Percentiles rank a stretch among this genome's conserved stretches.
Evolutionary conservation across 2,329 filamentous ascomycete genomes (phyloP).

Genomic region (Parastagonospora nodorum): DNA sequence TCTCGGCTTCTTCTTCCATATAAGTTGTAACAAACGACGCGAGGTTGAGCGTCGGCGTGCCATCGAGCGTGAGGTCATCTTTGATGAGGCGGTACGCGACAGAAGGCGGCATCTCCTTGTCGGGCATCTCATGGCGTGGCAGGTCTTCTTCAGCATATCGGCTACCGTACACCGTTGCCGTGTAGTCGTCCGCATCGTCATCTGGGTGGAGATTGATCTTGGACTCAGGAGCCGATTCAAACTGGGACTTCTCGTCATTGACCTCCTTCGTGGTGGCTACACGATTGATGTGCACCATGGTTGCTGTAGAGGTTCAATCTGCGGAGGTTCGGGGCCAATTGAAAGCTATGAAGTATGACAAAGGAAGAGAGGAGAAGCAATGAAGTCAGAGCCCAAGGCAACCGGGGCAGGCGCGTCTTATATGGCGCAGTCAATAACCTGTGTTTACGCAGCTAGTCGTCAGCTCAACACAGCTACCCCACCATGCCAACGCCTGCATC

Average conservation of each 20-base stretch:
- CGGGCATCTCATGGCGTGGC: constrained; percentile 81
- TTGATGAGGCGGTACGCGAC: constrained; percentile 94
- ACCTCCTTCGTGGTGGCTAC: constrained; percentile 51
- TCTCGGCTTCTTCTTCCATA: constrained; percentile 96
- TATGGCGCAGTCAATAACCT: background rate
- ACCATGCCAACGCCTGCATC: constrained; percentile 10
- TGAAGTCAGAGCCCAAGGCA: constrained; percentile 1
- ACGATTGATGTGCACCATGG: constrained; percentile 57
- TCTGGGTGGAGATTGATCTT: constrained; percentile 31
- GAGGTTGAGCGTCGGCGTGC: constrained; percentile 66
- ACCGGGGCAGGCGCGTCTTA: constrained; percentile 1
- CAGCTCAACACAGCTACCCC: constrained; percentile 16
- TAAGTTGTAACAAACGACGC: constrained; percentile 95
- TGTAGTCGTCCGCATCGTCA: constrained; percentile 60
- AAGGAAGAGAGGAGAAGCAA: background rate
- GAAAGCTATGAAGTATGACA: background rate
- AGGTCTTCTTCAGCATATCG: constrained; percentile 81
- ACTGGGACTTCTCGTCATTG: constrained; percentile 27
- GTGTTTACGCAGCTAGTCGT: background rate
- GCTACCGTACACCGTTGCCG: constrained; percentile 85
- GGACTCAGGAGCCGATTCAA: constrained; percentile 6
- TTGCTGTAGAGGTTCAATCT: constrained; percentile 13
- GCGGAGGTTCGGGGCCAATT: constrained; percentile 1
- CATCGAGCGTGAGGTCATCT: constrained; percentile 88
- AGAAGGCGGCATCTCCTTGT: constrained; percentile 81